Conservation (phyloP, 257 asterid genomes). For the Scutellaria minor region DNA sequence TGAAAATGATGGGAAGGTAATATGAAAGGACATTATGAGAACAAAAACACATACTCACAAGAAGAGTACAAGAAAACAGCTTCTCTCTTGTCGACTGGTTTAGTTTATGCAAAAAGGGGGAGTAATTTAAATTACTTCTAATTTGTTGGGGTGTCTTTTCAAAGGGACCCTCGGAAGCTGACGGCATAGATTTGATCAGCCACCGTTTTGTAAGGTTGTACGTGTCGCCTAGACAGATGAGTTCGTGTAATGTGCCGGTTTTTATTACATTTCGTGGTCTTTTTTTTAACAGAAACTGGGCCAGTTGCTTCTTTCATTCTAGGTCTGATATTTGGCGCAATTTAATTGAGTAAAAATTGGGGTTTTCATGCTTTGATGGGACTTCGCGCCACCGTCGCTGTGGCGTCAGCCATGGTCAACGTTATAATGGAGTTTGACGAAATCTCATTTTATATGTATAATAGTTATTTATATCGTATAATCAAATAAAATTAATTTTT, state of each 20-base stretch:
- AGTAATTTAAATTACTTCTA: slow-evolving; percentile 9
- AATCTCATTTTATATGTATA: too few species aligned
- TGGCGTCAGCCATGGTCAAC: too few species aligned
- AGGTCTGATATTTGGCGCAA: neutral
- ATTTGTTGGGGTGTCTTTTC: slow-evolving; percentile 34
- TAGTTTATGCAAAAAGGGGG: slow-evolving; percentile 19
- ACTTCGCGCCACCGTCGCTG: neutral
- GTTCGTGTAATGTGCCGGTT: slow-evolving; percentile 30
- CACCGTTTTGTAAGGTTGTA: slow-evolving; percentile 32
- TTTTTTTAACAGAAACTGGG: neutral
- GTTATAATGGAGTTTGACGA: too few species aligned
- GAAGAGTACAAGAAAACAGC: slow-evolving; percentile 33
- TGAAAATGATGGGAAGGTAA: slow-evolving; percentile 24
- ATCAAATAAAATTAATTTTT: too few species aligned
- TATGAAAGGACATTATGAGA: neutral
- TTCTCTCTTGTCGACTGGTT: neutral
- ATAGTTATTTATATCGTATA: too few species aligned
- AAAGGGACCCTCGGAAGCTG: slow-evolving; percentile 31
- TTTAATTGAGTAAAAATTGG: neutral
- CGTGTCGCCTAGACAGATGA: slow-evolving; percentile 44
- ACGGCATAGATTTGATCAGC: slow-evolving; percentile 44
- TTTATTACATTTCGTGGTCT: neutral
- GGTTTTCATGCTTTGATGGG: too few species aligned
- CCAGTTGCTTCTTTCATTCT: neutral
- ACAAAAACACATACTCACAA: slow-evolving; percentile 16